Conservation (phyloP, 441 rosid species). For the Pelargonium citronellum region DNA sequence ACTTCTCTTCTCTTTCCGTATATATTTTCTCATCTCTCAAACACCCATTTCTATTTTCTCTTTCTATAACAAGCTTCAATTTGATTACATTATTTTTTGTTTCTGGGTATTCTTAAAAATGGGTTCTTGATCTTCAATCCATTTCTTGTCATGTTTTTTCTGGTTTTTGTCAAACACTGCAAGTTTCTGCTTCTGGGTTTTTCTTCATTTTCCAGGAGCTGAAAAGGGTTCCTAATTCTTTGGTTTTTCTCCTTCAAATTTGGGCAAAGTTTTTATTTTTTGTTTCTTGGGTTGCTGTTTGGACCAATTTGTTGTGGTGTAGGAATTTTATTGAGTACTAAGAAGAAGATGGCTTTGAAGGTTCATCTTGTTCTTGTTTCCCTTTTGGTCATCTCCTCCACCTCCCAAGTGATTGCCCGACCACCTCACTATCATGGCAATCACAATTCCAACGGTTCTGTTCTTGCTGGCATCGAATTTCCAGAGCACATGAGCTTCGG, state of each 20-base stretch:
- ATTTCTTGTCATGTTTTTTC: neutral
- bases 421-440: slow-evolving; percentile 23
- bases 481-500: slow-evolving; percentile 56
- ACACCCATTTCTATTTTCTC: neutral
- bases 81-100: neutral
- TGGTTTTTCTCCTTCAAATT: neutral
- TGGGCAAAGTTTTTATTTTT: neutral
- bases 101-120: neutral
- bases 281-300: neutral
- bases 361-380: slow-evolving; percentile 30
- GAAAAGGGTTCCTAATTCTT: neutral
- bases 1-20: neutral
- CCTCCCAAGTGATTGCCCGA: slow-evolving; percentile 32
- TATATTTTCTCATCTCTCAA: slow-evolving; percentile 1
- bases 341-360: slow-evolving; percentile 38
- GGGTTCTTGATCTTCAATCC: neutral
- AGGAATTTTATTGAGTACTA: neutral
- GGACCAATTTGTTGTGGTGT: too few species aligned
- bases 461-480: slow-evolving; percentile 55
- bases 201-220: neutral
- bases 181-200: slow-evolving; percentile 2
- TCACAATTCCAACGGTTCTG: slow-evolving; percentile 34
- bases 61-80: neutral
- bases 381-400: slow-evolving; percentile 29
- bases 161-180: neutral